phyloP scores from a whole-genome alignment of 1,139 yeast genomes.

The Kazachstania sp. region DNA sequence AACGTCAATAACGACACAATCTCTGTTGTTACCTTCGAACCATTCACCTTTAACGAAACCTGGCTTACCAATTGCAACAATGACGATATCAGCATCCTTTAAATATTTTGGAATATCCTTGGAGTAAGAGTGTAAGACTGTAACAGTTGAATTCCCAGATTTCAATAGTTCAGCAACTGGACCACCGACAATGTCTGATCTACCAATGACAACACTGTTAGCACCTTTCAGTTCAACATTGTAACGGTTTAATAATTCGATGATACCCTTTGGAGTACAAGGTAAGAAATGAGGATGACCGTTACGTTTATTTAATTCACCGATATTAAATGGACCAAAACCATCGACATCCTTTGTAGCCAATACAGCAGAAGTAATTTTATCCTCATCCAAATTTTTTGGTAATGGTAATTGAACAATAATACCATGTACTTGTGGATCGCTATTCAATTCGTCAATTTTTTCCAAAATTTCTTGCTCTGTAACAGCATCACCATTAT shows the following conservation, averaged over 20 bases:
- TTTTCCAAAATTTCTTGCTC: conserved; percentile 39
- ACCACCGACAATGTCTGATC: conserved; percentile 93
- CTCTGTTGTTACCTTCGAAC: conserved; percentile 51
- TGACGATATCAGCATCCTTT: conserved; percentile 75
- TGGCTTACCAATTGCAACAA: conserved; percentile 87
- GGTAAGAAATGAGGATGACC: conserved; percentile 85
- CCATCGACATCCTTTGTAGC: conserved; percentile 93
- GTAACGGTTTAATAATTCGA: conserved; percentile 60
- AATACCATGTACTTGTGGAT: conserved; percentile 71
- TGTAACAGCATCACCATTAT: conserved; percentile 42
- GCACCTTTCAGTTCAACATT: conserved; percentile 62
- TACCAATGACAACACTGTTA: conserved; percentile 88
- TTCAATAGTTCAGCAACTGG: conserved; percentile 82
- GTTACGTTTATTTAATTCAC: conserved; percentile 83
- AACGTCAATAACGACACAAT: conserved; percentile 86
- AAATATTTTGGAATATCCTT: conserved; percentile 52
- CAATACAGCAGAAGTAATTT: conserved; percentile 66
- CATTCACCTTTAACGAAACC: conserved; percentile 79
- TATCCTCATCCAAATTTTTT: conserved; percentile 65
- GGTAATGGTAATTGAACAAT: conserved; percentile 91
- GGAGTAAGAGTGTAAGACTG: conserved; percentile 66
- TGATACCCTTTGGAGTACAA: conserved; percentile 94
- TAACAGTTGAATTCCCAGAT: conserved; percentile 72
- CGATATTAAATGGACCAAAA: conserved; percentile 81
- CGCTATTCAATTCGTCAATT: conserved; percentile 57